Evolutionary conservation across 2,329 filamentous ascomycete species (phyloP), one percentile per base, ranked within the genome.

Genomic region (Fusarium newnesense): DNA sequence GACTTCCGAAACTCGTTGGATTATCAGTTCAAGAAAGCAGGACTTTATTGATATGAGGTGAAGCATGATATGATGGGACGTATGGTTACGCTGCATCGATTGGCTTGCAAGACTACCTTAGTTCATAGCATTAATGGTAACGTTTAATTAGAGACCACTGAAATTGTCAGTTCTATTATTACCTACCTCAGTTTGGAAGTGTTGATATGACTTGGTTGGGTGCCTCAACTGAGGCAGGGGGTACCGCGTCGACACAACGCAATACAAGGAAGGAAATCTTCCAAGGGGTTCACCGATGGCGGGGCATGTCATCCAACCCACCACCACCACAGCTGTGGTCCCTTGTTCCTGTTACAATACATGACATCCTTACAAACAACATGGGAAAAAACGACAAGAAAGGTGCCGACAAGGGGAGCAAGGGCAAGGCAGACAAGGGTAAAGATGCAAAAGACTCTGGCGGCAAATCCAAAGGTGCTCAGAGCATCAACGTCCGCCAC

Each of bases 401-500:
- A 60, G 81, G 81, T 46, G 77, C 78, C 57, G 84, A 84, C 46
- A 85, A 84, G 68, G 76, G 73, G n/a, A 70, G 67, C 76, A 79
- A 73, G 57, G 68, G 62, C n/a, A 76, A 68, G 39, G 66, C 62
- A 42, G 73, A 72, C 26, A 75, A 75, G 42, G 52, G 59, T 16
- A 76, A 76, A 42, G 75, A 70, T 32, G 63, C 58, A 12, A 81
- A 80, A 66, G 75, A 83, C 7, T 78, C 80, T 70, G 76, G 84
- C 46, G 80, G 80, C 59, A 84, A 85, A 70, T 75, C 78, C 26
- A 85, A 85, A 62, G 92, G 89, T 30, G 91, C 90, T 2, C 90
- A 91, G 77, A 86, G 86, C 66, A 93, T 94, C 83, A 93, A 94
- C 78, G 91, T 93, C 59, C 88, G 93, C 44, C 93, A 95, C 81